Base-by-base conservation (phyloP, 1,139 yeast species). In the Blastobotrys buckinghamii region DNA sequence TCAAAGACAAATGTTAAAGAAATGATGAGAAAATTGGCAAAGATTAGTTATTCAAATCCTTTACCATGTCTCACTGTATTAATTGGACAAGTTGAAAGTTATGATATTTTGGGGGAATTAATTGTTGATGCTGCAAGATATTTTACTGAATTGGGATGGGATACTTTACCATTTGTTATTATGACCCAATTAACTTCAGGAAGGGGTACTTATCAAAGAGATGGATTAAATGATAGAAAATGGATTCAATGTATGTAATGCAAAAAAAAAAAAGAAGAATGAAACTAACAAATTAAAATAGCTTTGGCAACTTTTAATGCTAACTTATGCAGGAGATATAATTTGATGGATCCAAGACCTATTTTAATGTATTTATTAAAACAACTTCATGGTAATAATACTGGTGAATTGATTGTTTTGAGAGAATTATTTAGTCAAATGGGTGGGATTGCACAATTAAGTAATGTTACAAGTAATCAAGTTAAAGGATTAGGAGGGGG, bases 111-210 rank as follows among this genome's bases (percentile, higher is more conserved):
- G 55, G 87, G 82, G 48, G 81, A 79, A 41, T 72, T 89, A 50
- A 82, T 92, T 12, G 90, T 88, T 10, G 85, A 84, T 49, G 81
- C 95, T 2, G 90, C 96, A 0, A 72, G 82, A 42, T 84, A 81
- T 59, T 87, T 89, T 63, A 84, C 84, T 49, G 76, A 72, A 8
- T 82, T 84, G 61, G 92, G 90, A 0, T 89, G 95, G 90, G 97
- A 90, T 63, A 85, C 81, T 1, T 68, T 90, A 39, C 83, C 92
- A 1, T 81, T 79, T 57, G 90, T 86, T 0, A 69, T 90, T 7
- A 70, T 89, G 63, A 76, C 81, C 60, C 78, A 95, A 58, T 72
- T 92, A 32, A 81, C 94, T 1, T 68, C 81, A 1, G 86, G 84
- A 12, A 73, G 96, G 65, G 70, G 79, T 2, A 75, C 82, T 26